These are phyloP conservation scores for Cytospora piceae DNA, from an alignment of 2,329 filamentous ascomycete genomes.

Conservation along the genomic window DNA sequence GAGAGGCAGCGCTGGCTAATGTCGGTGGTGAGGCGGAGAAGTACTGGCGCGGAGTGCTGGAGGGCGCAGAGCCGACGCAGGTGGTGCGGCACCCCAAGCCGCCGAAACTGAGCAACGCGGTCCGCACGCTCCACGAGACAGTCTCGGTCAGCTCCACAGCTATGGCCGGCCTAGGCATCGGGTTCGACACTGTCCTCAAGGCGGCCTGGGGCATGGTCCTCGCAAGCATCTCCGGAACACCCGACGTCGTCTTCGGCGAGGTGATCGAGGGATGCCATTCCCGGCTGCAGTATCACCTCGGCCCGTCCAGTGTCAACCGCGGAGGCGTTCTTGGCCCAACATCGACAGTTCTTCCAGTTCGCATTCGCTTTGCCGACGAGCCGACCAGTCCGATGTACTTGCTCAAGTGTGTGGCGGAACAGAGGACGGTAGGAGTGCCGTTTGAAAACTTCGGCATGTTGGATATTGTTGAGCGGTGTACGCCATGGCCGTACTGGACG, in stretches of 20 bases:
- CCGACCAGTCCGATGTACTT: conserved; percentile 53
- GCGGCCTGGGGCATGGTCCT: conserved; percentile 62
- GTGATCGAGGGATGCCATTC: conserved; percentile 53
- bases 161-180: conserved; percentile 46
- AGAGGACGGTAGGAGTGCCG: conserved; percentile 51
- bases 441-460: conserved; percentile 56
- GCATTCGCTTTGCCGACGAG: conserved; percentile 49
- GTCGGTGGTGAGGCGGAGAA: conserved; percentile 43
- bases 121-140: conserved; percentile 46
- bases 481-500: conserved; percentile 57
- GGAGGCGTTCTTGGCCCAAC: conserved; percentile 52
- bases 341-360: conserved; percentile 53
- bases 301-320: conserved; percentile 58
- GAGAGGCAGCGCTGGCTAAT: conserved; percentile 44
- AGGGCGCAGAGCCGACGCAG: conserved; percentile 52
- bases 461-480: conserved; percentile 58
- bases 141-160: conserved; percentile 47
- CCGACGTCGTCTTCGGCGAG: conserved; percentile 62
- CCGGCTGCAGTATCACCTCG: conserved; percentile 36
- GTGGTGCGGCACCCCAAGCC: conserved; percentile 49
- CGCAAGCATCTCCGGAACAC: conserved; percentile 50
- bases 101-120: conserved; percentile 42
- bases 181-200: conserved; percentile 58
- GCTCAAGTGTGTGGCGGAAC: conserved; percentile 52
- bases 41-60: conserved; percentile 44